These are phyloP conservation scores for Ligustrum vulgare DNA, from an alignment of 257 asterid species.

Conservation along the genomic window DNA sequence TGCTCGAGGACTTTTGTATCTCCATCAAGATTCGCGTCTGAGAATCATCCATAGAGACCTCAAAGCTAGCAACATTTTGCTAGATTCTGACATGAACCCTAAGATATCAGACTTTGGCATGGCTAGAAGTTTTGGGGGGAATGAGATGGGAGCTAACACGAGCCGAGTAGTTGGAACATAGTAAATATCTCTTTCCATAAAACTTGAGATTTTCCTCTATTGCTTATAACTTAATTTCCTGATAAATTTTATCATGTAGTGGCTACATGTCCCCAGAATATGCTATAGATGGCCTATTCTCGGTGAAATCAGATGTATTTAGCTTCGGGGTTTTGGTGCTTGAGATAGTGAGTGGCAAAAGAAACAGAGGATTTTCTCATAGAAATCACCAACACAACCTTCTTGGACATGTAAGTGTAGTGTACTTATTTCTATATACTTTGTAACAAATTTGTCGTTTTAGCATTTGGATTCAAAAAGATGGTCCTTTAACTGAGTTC, in stretches of 20 bases:
- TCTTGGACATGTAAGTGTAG: conserved; percentile 40
- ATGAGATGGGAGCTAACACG: too few relatives aligned
- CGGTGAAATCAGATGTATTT: conserved; percentile 35
- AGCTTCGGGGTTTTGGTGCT: conserved; percentile 36
- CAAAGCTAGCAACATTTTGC: too few relatives aligned
- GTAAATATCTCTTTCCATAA: neutral
- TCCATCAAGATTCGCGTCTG: too few relatives aligned
- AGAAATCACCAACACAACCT: conserved; percentile 35
- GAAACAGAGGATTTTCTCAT: conserved; percentile 26
- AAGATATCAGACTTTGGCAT: too few relatives aligned
- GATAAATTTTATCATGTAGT: conserved; percentile 11
- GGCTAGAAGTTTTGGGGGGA: too few relatives aligned
- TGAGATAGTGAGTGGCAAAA: conserved; percentile 34
- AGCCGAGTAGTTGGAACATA: too few relatives aligned
- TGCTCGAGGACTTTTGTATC: too few relatives aligned
- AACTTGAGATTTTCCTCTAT: neutral
- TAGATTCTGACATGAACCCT: too few relatives aligned
- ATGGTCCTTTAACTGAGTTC: neutral
- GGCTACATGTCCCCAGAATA: conserved; percentile 45
- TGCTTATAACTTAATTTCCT: neutral
- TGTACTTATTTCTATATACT: neutral
- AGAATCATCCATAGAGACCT: too few relatives aligned
- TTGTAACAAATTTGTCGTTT: neutral
- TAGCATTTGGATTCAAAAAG: neutral
- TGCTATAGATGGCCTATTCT: conserved; percentile 29